Percentiles rank a stretch among this genome's conserved stretches.
These are phyloP conservation scores for Fusarium sulawesiense DNA, from an alignment of 2,329 filamentous ascomycete species.

Conservation along the genomic window DNA sequence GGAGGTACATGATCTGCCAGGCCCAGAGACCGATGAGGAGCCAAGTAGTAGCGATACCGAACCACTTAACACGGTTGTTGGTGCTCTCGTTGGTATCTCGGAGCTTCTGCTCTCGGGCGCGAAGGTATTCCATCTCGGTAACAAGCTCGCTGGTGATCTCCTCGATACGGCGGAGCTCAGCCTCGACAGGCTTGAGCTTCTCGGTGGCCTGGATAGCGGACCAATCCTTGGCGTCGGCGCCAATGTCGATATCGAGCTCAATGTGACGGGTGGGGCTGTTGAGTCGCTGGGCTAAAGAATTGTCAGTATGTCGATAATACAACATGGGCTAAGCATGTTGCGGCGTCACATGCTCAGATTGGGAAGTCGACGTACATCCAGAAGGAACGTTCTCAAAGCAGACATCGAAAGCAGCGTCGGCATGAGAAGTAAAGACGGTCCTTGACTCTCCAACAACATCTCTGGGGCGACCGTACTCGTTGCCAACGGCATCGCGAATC, in stretches of 20 bases:
- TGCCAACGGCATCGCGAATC: slow-evolving; percentile 95
- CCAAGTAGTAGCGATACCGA: slow-evolving; percentile 92
- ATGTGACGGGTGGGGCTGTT: slow-evolving; percentile 72
- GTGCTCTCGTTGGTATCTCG: slow-evolving; percentile 99
- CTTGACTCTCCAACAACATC: slow-evolving; percentile 92
- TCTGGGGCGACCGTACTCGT: slow-evolving; percentile 92
- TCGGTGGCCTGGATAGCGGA: slow-evolving; percentile 93
- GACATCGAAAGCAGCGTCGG: slow-evolving; percentile 93
- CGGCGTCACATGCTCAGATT: background rate
- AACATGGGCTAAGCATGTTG: slow-evolving; percentile 17
- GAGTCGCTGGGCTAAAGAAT: slow-evolving; percentile 39
- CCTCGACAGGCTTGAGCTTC: slow-evolving; percentile 97
- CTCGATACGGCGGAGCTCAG: slow-evolving; percentile 91
- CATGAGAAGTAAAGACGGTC: slow-evolving; percentile 92
- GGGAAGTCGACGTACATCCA: slow-evolving; percentile 67
- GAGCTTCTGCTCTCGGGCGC: slow-evolving; percentile 89
- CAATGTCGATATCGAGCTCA: slow-evolving; percentile 95
- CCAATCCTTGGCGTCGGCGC: slow-evolving; percentile 98
- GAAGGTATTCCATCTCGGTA: slow-evolving; percentile 94
- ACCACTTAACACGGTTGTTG: slow-evolving; percentile 98
- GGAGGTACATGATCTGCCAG: slow-evolving; percentile 98
- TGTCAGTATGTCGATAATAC: slow-evolving; percentile 23
- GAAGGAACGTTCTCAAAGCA: slow-evolving; percentile 91
- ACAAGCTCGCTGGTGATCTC: slow-evolving; percentile 92
- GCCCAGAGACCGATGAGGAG: slow-evolving; percentile 88